Conservation (phyloP, 257 asterid species). For the Datura wrightii region DNA sequence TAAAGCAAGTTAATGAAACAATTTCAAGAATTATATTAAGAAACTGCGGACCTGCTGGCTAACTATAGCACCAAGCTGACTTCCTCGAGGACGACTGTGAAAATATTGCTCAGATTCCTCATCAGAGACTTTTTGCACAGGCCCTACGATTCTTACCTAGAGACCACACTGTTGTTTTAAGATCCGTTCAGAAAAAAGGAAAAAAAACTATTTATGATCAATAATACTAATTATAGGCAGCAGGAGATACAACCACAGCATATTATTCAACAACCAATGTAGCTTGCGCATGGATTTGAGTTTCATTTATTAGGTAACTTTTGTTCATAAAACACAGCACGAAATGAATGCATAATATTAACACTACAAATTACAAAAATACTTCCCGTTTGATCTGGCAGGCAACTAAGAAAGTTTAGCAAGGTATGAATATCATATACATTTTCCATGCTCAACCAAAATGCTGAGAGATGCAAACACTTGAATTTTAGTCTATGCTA, state of each 20-base stretch:
- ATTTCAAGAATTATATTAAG: not conserved
- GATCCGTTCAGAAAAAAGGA: conserved; percentile 1
- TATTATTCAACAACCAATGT: conserved; percentile 14
- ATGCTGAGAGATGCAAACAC: not conserved
- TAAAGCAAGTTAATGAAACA: conserved; percentile 1
- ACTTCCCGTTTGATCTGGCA: not conserved
- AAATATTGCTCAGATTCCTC: conserved; percentile 57
- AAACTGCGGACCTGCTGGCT: conserved; percentile 49
- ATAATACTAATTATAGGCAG: not conserved
- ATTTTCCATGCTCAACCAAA: not conserved
- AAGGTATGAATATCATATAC: conserved; percentile 12
- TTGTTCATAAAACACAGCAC: not conserved
- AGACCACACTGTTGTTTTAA: conserved; percentile 20
- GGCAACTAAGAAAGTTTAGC: too few species aligned
- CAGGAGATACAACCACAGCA: conserved; percentile 21
- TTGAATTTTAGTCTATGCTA: conserved; percentile 13
- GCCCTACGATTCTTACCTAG: conserved; percentile 63
- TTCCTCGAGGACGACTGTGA: conserved; percentile 57
- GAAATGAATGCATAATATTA: not conserved
- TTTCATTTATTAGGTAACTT: not conserved
- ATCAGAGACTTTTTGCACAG: conserved; percentile 57
- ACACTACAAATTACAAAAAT: not conserved
- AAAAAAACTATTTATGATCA: not conserved
- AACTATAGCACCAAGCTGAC: conserved; percentile 57
- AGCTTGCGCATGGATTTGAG: not conserved